phyloP scores from a whole-genome alignment of 2,329 filamentous ascomycete species.

The Juglanconis juglandina region DNA sequence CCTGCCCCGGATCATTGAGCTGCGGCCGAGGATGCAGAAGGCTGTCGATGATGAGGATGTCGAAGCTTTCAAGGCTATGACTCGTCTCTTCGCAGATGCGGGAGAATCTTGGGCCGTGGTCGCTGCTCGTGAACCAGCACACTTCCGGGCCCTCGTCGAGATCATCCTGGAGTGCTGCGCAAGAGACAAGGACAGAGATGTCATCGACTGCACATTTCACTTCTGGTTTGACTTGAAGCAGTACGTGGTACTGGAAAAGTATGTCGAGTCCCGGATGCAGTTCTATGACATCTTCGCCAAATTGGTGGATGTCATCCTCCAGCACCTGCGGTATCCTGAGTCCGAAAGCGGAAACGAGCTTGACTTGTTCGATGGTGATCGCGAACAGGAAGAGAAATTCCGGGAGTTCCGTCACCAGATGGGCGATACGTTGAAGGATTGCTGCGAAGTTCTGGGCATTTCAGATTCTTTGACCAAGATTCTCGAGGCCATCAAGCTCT shows the following conservation, averaged over 20 bases:
- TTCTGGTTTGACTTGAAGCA: constrained; percentile 99
- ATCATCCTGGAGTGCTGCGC: constrained; percentile 88
- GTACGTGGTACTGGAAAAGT: constrained; percentile 86
- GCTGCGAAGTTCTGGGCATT: constrained; percentile 92
- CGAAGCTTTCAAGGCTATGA: constrained; percentile 83
- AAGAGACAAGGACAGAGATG: constrained; percentile 82
- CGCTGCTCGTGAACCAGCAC: constrained; percentile 75
- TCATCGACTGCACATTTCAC: constrained; percentile 87
- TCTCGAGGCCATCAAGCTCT: constrained; percentile 77
- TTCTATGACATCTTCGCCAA: constrained; percentile 80
- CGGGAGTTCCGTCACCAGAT: constrained; percentile 94
- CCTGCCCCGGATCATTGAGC: constrained; percentile 73
- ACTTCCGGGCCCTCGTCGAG: constrained; percentile 84
- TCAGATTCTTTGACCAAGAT: constrained; percentile 88
- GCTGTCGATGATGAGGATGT: constrained; percentile 76
- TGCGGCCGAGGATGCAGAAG: constrained; percentile 73
- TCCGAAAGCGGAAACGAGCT: constrained; percentile 69
- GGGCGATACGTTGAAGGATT: constrained; percentile 96
- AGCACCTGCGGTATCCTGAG: constrained; percentile 81
- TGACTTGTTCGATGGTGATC: constrained; percentile 92
- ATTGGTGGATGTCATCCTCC: constrained; percentile 88
- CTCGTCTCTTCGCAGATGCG: constrained; percentile 86
- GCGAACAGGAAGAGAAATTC: constrained; percentile 95
- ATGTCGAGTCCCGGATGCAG: constrained; percentile 74
- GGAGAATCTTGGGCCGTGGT: constrained; percentile 93